Evolutionary conservation across 495 filamentous ascomycete species (phyloP).

Genomic region (Neurospora hispaniola): DNA sequence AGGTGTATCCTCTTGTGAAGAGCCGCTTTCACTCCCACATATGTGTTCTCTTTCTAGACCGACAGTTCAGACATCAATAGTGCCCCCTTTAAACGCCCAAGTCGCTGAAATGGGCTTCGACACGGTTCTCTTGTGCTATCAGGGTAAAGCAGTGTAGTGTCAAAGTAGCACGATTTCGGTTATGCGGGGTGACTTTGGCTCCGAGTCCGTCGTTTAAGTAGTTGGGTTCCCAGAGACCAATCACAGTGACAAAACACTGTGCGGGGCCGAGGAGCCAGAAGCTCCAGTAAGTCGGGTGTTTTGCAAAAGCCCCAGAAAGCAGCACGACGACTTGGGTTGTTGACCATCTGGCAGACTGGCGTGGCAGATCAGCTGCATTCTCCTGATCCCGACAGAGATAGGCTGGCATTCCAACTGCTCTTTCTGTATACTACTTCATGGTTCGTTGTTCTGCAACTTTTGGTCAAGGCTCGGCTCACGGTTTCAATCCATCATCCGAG

Average conservation of each 20-base stretch:
- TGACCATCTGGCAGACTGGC: not conserved
- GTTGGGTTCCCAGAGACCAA: not conserved
- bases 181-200: not conserved
- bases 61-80: not conserved
- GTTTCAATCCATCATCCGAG: not conserved
- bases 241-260: not conserved
- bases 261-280: not conserved
- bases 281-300: not conserved
- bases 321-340: not conserved
- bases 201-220: not conserved
- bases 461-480: not conserved
- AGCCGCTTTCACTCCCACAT: not conserved
- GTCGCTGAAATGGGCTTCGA: not conserved
- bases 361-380: not conserved
- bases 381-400: not conserved
- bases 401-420: not conserved
- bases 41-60: not conserved
- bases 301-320: not conserved
- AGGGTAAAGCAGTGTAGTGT: not conserved
- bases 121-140: not conserved
- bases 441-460: not conserved
- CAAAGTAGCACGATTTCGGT: not conserved
- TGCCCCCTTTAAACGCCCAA: not conserved
- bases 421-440: not conserved
- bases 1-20: not conserved